These are phyloP conservation scores for Trichophyton schoenleinii DNA, from an alignment of 2,329 filamentous ascomycete genomes.

Conservation along the genomic window DNA sequence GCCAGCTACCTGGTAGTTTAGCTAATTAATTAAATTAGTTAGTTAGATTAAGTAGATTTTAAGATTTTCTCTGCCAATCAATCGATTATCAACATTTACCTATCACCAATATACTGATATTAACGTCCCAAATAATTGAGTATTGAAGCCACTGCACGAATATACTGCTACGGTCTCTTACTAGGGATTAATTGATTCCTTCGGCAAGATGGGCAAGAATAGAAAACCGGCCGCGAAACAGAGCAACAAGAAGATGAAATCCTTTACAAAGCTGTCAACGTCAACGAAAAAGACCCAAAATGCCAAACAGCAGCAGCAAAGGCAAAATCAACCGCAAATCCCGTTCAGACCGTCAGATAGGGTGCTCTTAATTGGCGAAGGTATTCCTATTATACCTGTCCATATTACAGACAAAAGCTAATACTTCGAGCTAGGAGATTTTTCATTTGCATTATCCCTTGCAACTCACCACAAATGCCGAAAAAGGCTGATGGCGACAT, in stretches of 20 bases:
- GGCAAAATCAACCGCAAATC: conserved; percentile 22
- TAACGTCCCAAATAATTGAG: too few relatives aligned
- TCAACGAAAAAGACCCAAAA: conserved; percentile 2
- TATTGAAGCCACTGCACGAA: not conserved
- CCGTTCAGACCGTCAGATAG: conserved; percentile 32
- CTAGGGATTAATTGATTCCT: not conserved
- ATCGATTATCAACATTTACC: too few relatives aligned
- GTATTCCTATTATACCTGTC: conserved; percentile 19
- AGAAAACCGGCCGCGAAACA: conserved; percentile 15
- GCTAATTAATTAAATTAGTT: too few relatives aligned
- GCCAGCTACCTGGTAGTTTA: too few relatives aligned
- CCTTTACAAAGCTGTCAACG: conserved; percentile 19
- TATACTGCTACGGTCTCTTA: not conserved
- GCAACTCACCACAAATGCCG: conserved; percentile 30
- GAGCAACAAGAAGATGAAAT: conserved; percentile 19
- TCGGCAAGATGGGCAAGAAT: conserved; percentile 17
- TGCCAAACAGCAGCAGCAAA: conserved; percentile 6
- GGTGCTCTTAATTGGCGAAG: conserved; percentile 35
- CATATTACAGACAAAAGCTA: conserved; percentile 1
- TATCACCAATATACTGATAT: too few relatives aligned
- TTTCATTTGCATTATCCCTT: conserved; percentile 37
- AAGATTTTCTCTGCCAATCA: too few relatives aligned
- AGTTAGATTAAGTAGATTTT: too few relatives aligned
- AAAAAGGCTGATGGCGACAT: conserved; percentile 30
- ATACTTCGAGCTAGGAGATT: conserved; percentile 27